Percentiles rank a stretch among this genome's conserved stretches.
phyloP scores from a whole-genome alignment of 495 filamentous ascomycete genomes.

The Aspergillus bertholletiae region DNA sequence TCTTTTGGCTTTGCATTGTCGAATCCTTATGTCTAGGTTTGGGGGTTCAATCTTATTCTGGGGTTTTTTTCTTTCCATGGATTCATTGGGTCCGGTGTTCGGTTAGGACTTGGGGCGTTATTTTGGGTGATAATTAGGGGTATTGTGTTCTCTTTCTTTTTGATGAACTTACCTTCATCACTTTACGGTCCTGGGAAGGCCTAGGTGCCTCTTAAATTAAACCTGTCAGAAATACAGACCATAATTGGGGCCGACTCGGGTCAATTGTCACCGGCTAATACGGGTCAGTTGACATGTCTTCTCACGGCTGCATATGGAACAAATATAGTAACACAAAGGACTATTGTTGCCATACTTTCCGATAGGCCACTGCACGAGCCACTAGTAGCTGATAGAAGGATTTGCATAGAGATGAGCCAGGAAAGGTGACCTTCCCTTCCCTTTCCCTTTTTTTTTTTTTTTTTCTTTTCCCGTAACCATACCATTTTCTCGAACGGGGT shows the following conservation, averaged over 20 bases:
- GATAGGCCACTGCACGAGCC: neutral
- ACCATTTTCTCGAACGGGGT: too few relatives aligned
- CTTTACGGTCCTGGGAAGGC: neutral
- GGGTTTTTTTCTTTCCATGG: neutral
- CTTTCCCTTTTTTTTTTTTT: too few relatives aligned
- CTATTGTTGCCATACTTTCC: neutral
- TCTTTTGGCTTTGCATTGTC: slow-evolving; percentile 4
- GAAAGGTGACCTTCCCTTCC: too few relatives aligned
- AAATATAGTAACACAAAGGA: neutral
- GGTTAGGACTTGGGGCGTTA: neutral
- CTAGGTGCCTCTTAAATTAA: neutral
- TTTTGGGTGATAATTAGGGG: neutral
- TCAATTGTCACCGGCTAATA: neutral
- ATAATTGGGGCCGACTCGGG: neutral
- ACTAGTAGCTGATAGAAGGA: neutral
- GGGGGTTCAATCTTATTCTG: neutral
- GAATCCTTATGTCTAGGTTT: neutral
- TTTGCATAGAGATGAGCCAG: too few relatives aligned
- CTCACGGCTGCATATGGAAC: neutral
- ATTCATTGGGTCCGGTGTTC: neutral
- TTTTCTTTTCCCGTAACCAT: too few relatives aligned
- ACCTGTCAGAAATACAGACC: neutral
- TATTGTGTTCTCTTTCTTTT: neutral
- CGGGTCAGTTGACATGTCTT: neutral
- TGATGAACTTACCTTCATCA: neutral